Conservation (phyloP, 2,329 filamentous ascomycete genomes). For the Penicillium sclerotiorum region DNA sequence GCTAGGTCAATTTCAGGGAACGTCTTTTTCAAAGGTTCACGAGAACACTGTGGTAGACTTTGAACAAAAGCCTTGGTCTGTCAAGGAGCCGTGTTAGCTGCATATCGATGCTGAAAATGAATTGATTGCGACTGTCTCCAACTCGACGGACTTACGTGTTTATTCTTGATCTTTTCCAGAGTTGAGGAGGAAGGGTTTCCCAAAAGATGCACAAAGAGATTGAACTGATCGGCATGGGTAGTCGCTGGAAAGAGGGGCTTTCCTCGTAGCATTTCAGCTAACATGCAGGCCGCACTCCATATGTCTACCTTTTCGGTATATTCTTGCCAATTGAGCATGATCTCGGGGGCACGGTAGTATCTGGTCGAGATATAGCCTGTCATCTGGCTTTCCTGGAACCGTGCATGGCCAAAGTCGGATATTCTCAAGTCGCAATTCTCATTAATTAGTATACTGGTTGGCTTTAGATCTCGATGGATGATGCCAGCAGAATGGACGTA, state of each 20-base stretch:
- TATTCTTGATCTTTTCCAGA: slow-evolving; percentile 94
- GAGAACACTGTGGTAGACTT: slow-evolving; percentile 88
- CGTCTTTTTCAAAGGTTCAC: slow-evolving; percentile 79
- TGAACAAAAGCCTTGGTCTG: slow-evolving; percentile 95
- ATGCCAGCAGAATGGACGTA: slow-evolving; percentile 98
- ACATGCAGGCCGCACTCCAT: slow-evolving; percentile 98
- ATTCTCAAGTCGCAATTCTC: slow-evolving; percentile 99
- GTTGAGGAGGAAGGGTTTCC: slow-evolving; percentile 96
- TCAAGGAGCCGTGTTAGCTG: too few relatives aligned
- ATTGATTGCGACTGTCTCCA: slow-evolving; percentile 19
- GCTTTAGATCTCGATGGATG: slow-evolving; percentile 95
- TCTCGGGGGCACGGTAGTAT: slow-evolving; percentile 97
- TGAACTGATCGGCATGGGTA: slow-evolving; percentile 98
- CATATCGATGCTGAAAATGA: too few relatives aligned
- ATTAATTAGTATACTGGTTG: slow-evolving; percentile 97
- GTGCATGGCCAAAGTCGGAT: slow-evolving; percentile 94
- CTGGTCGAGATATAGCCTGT: slow-evolving; percentile 96
- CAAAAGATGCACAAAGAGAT: slow-evolving; percentile 94
- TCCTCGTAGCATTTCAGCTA: slow-evolving; percentile 97
- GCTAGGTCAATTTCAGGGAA: slow-evolving; percentile 69
- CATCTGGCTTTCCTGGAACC: slow-evolving; percentile 98
- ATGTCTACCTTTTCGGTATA: slow-evolving; percentile 98
- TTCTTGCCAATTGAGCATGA: slow-evolving; percentile 99
- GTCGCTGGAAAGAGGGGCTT: slow-evolving; percentile 97
- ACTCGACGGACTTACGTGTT: slow-evolving; percentile 69